Evolutionary conservation across 768 basidiomycete species (phyloP).

Genomic region (Royoungia palumana): DNA sequence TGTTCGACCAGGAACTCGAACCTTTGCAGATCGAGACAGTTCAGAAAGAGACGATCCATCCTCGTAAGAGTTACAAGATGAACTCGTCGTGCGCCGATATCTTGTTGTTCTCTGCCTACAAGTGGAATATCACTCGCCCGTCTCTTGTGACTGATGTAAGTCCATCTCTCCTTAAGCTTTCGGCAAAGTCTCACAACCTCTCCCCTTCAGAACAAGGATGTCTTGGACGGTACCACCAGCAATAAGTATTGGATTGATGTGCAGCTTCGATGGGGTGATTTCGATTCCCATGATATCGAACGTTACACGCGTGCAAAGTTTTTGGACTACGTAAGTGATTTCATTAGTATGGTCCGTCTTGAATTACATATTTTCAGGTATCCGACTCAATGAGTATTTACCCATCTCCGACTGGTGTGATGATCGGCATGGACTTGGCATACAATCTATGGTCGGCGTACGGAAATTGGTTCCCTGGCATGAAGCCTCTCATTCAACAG

Average conservation of each 20-base stretch:
- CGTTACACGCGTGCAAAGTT: constrained; percentile 98
- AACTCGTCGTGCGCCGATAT: constrained; percentile 99
- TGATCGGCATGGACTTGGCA: constrained; percentile 98
- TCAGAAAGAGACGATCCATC: constrained; percentile 99
- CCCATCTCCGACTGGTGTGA: constrained; percentile 96
- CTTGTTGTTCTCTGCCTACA: constrained; percentile 92
- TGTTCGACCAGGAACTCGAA: constrained; percentile 98
- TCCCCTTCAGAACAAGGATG: constrained; percentile 73
- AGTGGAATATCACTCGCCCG: constrained; percentile 98
- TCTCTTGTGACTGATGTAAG: constrained; percentile 90
- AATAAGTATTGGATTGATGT: constrained; percentile 99
- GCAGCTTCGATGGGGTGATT: constrained; percentile 95
- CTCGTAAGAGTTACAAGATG: constrained; percentile 99
- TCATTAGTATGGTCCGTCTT: background rate
- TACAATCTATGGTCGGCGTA: constrained; percentile 99
- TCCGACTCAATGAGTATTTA: constrained; percentile 99
- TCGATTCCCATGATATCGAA: constrained; percentile 98
- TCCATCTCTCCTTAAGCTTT: background rate
- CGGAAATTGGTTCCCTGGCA: constrained; percentile 98
- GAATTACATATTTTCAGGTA: constrained; percentile 43
- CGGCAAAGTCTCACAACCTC: constrained; percentile 8
- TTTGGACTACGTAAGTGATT: constrained; percentile 80
- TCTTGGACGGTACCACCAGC: constrained; percentile 94
- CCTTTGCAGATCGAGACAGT: constrained; percentile 98
- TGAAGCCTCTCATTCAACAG: constrained; percentile 97